Base-by-base conservation (phyloP, 495 filamentous ascomycete genomes). In the Lentithecium fluviatile region DNA sequence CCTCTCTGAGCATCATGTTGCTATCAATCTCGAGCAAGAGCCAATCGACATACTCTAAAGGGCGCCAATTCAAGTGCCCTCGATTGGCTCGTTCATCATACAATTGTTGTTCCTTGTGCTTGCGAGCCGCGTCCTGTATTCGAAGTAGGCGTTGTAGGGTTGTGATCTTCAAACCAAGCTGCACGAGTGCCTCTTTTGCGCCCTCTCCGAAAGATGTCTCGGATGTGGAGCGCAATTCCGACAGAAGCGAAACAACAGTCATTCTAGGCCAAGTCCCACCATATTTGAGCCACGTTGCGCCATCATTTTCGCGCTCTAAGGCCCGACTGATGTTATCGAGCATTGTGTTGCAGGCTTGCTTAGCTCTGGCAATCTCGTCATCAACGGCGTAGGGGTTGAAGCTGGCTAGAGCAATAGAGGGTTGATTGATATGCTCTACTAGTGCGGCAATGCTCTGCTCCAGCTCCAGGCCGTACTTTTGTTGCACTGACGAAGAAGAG, bases 11-110 rank as follows among this genome's bases (percentile, higher is more conserved):
- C 1, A 83, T 65, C 1, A 85, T 62, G 56, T 85, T 75, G 6
- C 69, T 61, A 13, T 86, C 83, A 36, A 86, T 78, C 56, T 86
- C 83, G 0, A 86, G 68, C 11, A 86, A 71, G 0, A 86, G 61
- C 80, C 81, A 85, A 51, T 86, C 83, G 0, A 79, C 73, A 5
- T 51, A 38, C 10, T 79, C 45, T 0, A 68, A 24, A 0, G 81
- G 77, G 0, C 70, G 36, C 83, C 82, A 86, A 53, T 82, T 83
- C 5, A 53, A 34, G 62, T 85, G 82, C 2, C 81, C 81, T 56
- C 20, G 42, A 63, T 47, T 62, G 0, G 11, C 74, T 54, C 0
- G 21, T 25, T 67, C 73, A 62, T 50, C 69, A 3, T n/a, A 13
- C 25, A 69, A 15, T 19, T 49, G 25, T 20, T 68, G 58, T 1